phyloP scores from a whole-genome alignment of 163 green algal genomes.

The Volvox carteri region DNA sequence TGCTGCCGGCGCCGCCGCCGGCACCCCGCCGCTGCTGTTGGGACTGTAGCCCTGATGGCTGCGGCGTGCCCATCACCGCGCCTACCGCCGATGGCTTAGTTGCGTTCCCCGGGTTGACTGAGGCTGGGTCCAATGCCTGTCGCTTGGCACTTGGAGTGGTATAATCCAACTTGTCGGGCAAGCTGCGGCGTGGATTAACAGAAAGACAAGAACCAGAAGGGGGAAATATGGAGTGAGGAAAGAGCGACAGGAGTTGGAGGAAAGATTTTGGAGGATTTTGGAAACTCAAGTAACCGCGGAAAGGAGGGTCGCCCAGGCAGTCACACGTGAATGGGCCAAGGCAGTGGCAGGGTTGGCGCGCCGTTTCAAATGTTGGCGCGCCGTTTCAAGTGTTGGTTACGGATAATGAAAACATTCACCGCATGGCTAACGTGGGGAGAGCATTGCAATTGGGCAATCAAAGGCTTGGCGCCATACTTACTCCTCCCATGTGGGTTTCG shows the following conservation, averaged over 20 bases:
- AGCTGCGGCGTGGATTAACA: too few relatives aligned
- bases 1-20: not conserved
- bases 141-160: constrained; percentile 54
- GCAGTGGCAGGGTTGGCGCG: too few relatives aligned
- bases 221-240: not conserved
- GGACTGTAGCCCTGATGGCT: not conserved
- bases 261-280: too few relatives aligned
- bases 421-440: too few relatives aligned
- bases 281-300: too few relatives aligned
- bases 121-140: constrained; percentile 44
- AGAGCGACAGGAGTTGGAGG: not conserved
- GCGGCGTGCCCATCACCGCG: not conserved
- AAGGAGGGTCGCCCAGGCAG: too few relatives aligned
- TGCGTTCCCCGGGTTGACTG: not conserved
- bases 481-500: constrained; percentile 50
- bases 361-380: too few relatives aligned
- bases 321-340: too few relatives aligned
- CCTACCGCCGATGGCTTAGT: not conserved
- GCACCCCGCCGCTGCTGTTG: not conserved
- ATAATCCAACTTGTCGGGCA: constrained; percentile 54
- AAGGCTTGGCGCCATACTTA: too few relatives aligned
- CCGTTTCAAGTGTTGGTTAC: too few relatives aligned
- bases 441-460: too few relatives aligned
- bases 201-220: not conserved
- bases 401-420: too few relatives aligned